Evolutionary conservation across 75 land plant genomes (phyloP).

Genomic region (Pseudotsuga menziesii): DNA sequence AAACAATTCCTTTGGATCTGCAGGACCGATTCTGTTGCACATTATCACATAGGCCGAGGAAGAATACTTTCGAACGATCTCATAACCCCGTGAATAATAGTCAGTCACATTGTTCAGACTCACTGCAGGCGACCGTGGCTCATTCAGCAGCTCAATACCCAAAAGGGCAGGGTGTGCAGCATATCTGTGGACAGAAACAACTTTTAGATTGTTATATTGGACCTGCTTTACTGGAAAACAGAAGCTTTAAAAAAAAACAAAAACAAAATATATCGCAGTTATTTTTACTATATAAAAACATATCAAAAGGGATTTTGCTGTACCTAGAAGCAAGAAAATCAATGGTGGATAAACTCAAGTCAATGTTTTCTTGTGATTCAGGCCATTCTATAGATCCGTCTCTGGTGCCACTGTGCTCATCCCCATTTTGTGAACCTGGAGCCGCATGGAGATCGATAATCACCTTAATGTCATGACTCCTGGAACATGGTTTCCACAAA

Average conservation of each 20-base stretch:
- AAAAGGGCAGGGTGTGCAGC: constrained; percentile 16
- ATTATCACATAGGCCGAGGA: constrained; percentile 49
- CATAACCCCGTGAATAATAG: constrained; percentile 27
- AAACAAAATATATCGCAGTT: neutral
- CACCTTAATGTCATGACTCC: constrained; percentile 53
- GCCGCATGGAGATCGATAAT: constrained; percentile 54
- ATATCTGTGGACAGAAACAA: constrained; percentile 14
- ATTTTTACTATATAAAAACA: too few relatives aligned
- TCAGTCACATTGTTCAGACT: constrained; percentile 12
- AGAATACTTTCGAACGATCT: constrained; percentile 33
- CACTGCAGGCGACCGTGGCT: constrained; percentile 19
- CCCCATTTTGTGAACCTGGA: constrained; percentile 39
- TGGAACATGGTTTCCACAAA: constrained; percentile 4
- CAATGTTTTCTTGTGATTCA: constrained; percentile 26
- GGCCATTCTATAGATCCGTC: constrained; percentile 40
- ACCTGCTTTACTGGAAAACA: too few relatives aligned
- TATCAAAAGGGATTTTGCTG: too few relatives aligned
- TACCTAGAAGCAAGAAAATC: constrained; percentile 78
- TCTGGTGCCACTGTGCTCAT: constrained; percentile 35
- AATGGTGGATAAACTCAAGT: constrained; percentile 45
- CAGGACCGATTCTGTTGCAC: constrained; percentile 36
- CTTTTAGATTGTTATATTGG: too few relatives aligned
- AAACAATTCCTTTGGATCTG: constrained; percentile 41
- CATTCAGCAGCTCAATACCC: constrained; percentile 35
- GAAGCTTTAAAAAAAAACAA: neutral